Percentiles rank a stretch among this genome's conserved stretches.
These are phyloP conservation scores for Rhizophagus prolifer DNA, from an alignment of 192 early-diverging fungal species.

Conservation along the genomic window DNA sequence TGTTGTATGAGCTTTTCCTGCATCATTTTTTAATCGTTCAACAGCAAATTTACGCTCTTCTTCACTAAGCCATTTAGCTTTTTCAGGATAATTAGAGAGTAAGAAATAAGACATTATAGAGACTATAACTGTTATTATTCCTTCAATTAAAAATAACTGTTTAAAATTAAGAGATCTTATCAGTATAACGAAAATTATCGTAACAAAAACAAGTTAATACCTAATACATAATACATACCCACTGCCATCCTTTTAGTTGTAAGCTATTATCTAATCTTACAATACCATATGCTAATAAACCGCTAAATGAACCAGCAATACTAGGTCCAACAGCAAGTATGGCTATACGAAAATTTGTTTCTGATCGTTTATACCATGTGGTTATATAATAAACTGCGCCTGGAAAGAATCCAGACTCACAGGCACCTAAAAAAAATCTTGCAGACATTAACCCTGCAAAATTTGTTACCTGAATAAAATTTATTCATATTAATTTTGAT, in stretches of 20 bases:
- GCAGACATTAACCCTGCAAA: constrained; percentile 44
- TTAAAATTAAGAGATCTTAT: not conserved
- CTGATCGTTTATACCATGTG: too few relatives aligned
- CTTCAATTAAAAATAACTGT: constrained; percentile 65
- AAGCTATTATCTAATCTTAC: constrained; percentile 51
- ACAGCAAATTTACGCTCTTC: too few relatives aligned
- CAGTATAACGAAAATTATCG: not conserved
- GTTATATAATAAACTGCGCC: constrained; percentile 54
- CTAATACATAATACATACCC: constrained; percentile 14
- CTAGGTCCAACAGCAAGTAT: constrained; percentile 34
- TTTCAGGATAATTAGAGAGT: constrained; percentile 51
- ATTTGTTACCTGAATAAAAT: constrained; percentile 22
- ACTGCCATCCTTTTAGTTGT: constrained; percentile 55
- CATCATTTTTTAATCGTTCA: too few relatives aligned
- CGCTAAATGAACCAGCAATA: constrained; percentile 61
- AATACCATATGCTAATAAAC: constrained; percentile 66
- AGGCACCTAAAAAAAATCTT: constrained; percentile 61
- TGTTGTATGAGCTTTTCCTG: too few relatives aligned
- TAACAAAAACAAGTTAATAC: not conserved
- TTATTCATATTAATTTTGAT: not conserved
- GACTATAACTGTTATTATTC: constrained; percentile 44
- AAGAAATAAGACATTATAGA: constrained; percentile 42
- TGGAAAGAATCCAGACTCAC: constrained; percentile 61
- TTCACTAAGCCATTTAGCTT: constrained; percentile 42
- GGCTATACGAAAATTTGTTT: too few relatives aligned